phyloP scores from a whole-genome alignment of 192 early-diverging fungal genomes.

The Gonapodya prolifera region DNA sequence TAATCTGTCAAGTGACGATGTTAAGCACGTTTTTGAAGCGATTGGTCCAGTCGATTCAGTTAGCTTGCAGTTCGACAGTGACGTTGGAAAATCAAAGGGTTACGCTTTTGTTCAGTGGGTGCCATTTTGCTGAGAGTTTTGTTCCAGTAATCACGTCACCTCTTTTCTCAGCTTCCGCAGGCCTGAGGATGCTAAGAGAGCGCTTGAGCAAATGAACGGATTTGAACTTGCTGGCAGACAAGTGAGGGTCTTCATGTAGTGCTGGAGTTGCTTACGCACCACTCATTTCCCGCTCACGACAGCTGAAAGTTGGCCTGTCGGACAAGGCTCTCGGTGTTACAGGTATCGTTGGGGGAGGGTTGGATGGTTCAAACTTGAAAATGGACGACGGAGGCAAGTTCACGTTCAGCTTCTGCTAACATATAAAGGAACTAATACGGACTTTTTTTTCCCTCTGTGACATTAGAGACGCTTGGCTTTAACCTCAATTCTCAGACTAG shows the following conservation, averaged over 20 bases:
- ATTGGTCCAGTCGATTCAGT: slow-evolving; percentile 78
- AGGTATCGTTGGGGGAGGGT: not conserved
- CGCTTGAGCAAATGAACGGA: slow-evolving; percentile 72
- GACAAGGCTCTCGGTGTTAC: not conserved
- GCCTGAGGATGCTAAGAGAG: slow-evolving; percentile 58
- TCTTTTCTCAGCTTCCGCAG: slow-evolving; percentile 37
- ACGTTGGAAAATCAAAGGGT: slow-evolving; percentile 58
- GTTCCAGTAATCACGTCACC: slow-evolving; percentile 16
- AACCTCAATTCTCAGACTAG: slow-evolving; percentile 55
- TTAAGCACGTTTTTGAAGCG: slow-evolving; percentile 65
- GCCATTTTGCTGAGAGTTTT: not conserved
- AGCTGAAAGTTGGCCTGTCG: not conserved
- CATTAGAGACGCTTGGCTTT: slow-evolving; percentile 39
- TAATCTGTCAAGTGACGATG: slow-evolving; percentile 45
- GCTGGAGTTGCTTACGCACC: not conserved
- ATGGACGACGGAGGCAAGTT: not conserved
- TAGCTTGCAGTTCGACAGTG: slow-evolving; percentile 60
- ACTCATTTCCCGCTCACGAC: not conserved
- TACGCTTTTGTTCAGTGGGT: slow-evolving; percentile 71
- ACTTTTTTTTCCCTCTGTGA: slow-evolving; percentile 16
- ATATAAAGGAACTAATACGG: not conserved
- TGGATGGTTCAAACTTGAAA: not conserved
- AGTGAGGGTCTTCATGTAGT: slow-evolving; percentile 21
- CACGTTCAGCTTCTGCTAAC: not conserved
- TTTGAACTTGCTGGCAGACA: slow-evolving; percentile 61